phyloP scores from a whole-genome alignment of 345 rosid species.

The Hypericum perforatum region DNA sequence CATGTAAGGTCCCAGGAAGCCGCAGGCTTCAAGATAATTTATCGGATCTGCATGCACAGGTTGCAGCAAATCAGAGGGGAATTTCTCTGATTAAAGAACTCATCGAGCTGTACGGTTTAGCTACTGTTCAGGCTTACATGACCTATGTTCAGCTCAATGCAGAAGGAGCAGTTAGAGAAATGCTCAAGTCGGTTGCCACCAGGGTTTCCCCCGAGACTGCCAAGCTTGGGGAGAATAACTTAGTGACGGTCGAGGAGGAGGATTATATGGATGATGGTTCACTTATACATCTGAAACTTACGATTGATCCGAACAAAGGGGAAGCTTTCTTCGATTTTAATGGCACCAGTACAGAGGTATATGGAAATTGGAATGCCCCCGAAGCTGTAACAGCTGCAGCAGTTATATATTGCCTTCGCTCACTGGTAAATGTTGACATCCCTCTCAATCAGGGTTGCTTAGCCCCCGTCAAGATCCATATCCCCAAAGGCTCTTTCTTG shows the following conservation, averaged over 20 bases:
- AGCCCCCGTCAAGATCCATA: slow-evolving; percentile 69
- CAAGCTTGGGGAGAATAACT: slow-evolving; percentile 17
- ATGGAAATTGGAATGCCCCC: slow-evolving; percentile 96
- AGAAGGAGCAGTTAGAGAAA: slow-evolving; percentile 88
- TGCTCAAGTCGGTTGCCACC: slow-evolving; percentile 79
- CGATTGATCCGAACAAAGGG: slow-evolving; percentile 57
- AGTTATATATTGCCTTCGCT: slow-evolving; percentile 89
- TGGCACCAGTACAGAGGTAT: slow-evolving; percentile 90
- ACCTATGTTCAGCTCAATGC: slow-evolving; percentile 78
- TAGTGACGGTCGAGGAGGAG: slow-evolving; percentile 59
- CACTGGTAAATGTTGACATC: slow-evolving; percentile 77
- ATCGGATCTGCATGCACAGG: slow-evolving; percentile 93
- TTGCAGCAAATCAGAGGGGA: slow-evolving; percentile 96
- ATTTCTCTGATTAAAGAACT: slow-evolving; percentile 77
- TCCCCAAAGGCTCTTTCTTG: slow-evolving; percentile 75
- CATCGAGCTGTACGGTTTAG: slow-evolving; percentile 74
- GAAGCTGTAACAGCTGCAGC: slow-evolving; percentile 95
- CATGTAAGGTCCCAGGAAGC: slow-evolving; percentile 62
- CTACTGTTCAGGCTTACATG: slow-evolving; percentile 92
- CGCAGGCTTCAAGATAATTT: slow-evolving; percentile 81
- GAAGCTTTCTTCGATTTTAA: slow-evolving; percentile 80
- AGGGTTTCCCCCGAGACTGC: slow-evolving; percentile 36
- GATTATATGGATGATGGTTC: slow-evolving; percentile 98
- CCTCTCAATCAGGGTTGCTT: slow-evolving; percentile 95
- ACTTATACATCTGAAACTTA: slow-evolving; percentile 56